phyloP scores from a whole-genome alignment of 2,329 filamentous ascomycete species.

The Calonectria pauciramosa region DNA sequence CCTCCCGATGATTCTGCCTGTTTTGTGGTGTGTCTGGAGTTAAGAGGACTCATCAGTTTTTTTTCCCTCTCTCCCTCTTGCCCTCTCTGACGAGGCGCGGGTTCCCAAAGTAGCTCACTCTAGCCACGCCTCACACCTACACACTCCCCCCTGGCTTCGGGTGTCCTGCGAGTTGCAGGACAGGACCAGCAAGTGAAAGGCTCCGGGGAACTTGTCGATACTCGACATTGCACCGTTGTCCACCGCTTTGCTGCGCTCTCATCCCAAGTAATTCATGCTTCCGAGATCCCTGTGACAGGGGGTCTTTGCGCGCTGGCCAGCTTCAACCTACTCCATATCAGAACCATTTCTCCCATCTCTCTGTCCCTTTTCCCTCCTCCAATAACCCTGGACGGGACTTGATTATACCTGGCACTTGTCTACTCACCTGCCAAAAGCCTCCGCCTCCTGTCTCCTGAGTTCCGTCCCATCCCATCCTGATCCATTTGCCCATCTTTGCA shows the following conservation, averaged over 20 bases:
- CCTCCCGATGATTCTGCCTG: conserved; percentile 5
- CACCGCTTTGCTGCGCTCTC: conserved; percentile 42
- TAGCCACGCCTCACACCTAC: conserved; percentile 14
- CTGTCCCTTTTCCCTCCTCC: conserved; percentile 21
- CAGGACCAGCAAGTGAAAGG: conserved; percentile 30
- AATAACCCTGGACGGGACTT: conserved; percentile 33
- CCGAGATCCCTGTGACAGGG: conserved; percentile 40
- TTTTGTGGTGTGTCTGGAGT: conserved; percentile 6
- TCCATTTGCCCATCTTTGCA: conserved; percentile 50
- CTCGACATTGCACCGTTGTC: conserved; percentile 37
- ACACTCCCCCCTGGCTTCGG: conserved; percentile 26
- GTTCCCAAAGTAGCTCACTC: conserved; percentile 31
- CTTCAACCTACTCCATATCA: conserved; percentile 39
- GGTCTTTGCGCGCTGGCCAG: conserved; percentile 37
- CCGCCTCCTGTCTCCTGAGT: conserved; percentile 42
- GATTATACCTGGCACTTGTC: conserved; percentile 31
- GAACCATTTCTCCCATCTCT: conserved; percentile 37
- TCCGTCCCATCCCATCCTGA: conserved; percentile 46
- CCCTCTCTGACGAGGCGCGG: conserved; percentile 29
- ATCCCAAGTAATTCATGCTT: conserved; percentile 43
- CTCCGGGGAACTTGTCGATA: conserved; percentile 34
- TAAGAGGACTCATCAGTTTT: conserved; percentile 32
- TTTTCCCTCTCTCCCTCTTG: conserved; percentile 11
- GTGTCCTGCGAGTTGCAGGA: conserved; percentile 37
- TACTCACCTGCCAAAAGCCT: conserved; percentile 45